Evolutionary conservation across 768 basidiomycete species (phyloP).

Genomic region (Infundibulicybe gibba): DNA sequence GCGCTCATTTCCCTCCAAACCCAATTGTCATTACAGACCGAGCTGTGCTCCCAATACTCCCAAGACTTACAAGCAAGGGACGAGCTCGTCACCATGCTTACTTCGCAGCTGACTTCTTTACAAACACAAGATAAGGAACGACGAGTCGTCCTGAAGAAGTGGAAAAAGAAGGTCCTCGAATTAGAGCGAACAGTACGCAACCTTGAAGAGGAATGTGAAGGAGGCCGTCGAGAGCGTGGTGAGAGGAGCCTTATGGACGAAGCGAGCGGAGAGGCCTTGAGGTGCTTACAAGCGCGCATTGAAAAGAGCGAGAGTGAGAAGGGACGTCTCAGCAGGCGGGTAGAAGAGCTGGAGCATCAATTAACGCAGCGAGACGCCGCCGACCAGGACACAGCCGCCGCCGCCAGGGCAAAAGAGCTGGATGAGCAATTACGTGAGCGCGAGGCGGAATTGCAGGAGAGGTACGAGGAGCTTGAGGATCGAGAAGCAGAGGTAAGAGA

Average conservation of each 20-base stretch:
- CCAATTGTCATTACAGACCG: slow-evolving; percentile 70
- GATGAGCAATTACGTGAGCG: too few species aligned
- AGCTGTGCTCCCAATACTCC: slow-evolving; percentile 75
- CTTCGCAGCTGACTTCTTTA: slow-evolving; percentile 44
- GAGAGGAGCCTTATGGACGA: slow-evolving; percentile 83
- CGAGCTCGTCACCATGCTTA: slow-evolving; percentile 62
- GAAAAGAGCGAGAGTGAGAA: slow-evolving; percentile 70
- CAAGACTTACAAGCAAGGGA: slow-evolving; percentile 71
- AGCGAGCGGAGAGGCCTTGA: slow-evolving; percentile 73
- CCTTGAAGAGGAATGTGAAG: slow-evolving; percentile 86
- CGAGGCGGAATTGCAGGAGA: slow-evolving; percentile 36
- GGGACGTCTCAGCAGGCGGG: slow-evolving; percentile 39
- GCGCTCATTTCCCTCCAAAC: slow-evolving; percentile 72
- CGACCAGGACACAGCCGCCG: too few species aligned
- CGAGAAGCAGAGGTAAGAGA: slow-evolving; percentile 37
- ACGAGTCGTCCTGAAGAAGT: slow-evolving; percentile 46
- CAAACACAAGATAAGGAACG: slow-evolving; percentile 68
- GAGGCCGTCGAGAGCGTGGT: slow-evolving; percentile 76
- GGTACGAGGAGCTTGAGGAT: slow-evolving; percentile 49
- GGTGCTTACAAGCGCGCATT: slow-evolving; percentile 79
- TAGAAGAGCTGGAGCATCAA: slow-evolving; percentile 39
- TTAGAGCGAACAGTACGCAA: slow-evolving; percentile 63
- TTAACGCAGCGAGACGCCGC: slow-evolving; percentile 41
- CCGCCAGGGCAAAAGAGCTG: too few species aligned
- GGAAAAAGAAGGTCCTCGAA: slow-evolving; percentile 78